Base-by-base conservation (phyloP, 805 yeast species). In the Barnettozyma pratensis region DNA sequence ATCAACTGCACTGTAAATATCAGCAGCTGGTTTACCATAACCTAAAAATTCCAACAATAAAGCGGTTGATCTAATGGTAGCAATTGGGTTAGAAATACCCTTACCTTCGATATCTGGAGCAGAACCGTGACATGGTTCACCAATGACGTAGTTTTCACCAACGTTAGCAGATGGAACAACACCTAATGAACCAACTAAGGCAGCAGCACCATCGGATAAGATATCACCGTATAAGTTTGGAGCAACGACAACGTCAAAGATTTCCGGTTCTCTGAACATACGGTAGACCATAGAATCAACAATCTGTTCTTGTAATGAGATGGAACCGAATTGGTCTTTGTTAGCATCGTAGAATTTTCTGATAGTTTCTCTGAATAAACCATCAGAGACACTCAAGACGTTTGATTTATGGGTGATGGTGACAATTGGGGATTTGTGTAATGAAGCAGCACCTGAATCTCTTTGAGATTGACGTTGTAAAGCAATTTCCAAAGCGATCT, bases 211-310 rank as follows among this genome's bases (percentile, higher is more conserved):
- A 66, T 91, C 98, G 55, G 95, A 85, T 60, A 94, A 76, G 57
- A 94, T 90, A 70, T 94, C 99, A 68, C 99, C 99, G 70, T 94
- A 94, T 68, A 94, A 78, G 77, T 94, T 94, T 61, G 99, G 99
- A 53, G 98, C 99, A 47, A 94, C 99, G 37, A 94, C 94, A 55
- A 94, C 99, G 66, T 94, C 99, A 64, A 94, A 94, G 68, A 87
- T 84, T 65, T 89, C 90, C 46, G 99, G 99, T 71, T 94, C 97
- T 71, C 98, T 84, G 83, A 94, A 94, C 94, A 94, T 81, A 70
- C 96, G 81, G 81, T 94, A 94, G 49, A 94, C 99, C 99, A 94
- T 94, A 11, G 97, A 91, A 74, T 94, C 99, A 41, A 94, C 98
- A 67, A 94, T 92, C 75, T 94, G 99, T 74, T 94, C 98, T 67